These are phyloP conservation scores for Alternaria sp. DNA, from an alignment of 2,329 filamentous ascomycete species.

Conservation along the genomic window DNA sequence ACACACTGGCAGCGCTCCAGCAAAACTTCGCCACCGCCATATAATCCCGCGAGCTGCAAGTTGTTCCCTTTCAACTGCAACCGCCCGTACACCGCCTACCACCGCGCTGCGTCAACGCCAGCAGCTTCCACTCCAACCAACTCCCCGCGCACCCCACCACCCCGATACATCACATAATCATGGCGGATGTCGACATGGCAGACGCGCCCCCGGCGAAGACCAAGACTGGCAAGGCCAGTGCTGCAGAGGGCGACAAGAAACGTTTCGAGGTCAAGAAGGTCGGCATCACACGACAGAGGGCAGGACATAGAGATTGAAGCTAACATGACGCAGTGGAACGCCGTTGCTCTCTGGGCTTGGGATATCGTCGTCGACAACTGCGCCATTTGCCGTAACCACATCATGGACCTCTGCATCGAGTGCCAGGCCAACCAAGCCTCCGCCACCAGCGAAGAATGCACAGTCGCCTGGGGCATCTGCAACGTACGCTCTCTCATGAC, in stretches of 20 bases:
- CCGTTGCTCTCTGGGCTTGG: constrained; percentile 98
- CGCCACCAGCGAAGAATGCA: constrained; percentile 96
- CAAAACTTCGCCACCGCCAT: constrained; percentile 11
- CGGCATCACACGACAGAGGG: constrained; percentile 23
- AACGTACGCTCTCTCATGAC: constrained; percentile 71
- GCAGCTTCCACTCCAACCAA: constrained; percentile 6
- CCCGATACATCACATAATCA: constrained; percentile 50
- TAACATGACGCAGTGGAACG: constrained; percentile 78
- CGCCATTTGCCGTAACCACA: constrained; percentile 98
- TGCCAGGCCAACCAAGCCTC: constrained; percentile 99
- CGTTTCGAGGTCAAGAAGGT: constrained; percentile 99
- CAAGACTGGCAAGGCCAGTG: constrained; percentile 58
- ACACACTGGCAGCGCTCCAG: background rate
- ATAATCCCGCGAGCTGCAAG: constrained; percentile 7
- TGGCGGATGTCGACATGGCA: constrained; percentile 98
- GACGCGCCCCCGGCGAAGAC: constrained; percentile 70
- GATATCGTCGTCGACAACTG: constrained; percentile 99
- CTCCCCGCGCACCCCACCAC: constrained; percentile 32
- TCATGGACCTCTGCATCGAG: constrained; percentile 99
- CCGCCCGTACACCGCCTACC: background rate
- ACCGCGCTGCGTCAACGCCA: background rate
- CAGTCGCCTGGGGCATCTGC: constrained; percentile 98
- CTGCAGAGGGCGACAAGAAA: constrained; percentile 76
- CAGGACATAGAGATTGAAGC: constrained; percentile 13
- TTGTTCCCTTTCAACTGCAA: background rate